Evolutionary conservation across 352 stramenopile species (phyloP), one percentile per base, ranked within the genome.

Genomic region (Globisporangium nagaii): DNA sequence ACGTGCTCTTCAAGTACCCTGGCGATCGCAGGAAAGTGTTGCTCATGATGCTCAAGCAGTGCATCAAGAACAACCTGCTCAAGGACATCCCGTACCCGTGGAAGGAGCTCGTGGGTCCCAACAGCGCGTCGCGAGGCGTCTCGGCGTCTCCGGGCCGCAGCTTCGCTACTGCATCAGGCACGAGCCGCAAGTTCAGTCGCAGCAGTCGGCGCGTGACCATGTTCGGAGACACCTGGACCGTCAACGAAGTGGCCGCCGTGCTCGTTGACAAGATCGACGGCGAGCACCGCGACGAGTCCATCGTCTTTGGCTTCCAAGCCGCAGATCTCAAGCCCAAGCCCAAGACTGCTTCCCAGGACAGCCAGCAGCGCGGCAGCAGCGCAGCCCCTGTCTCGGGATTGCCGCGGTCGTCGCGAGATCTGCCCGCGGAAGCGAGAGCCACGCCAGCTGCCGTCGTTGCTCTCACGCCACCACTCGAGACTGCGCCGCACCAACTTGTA

Each of bases 1-100:
- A 53, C 2, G 37, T 84, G 3, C 46, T 83, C 3, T 42, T 62
- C 10, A 56, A 63, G 8, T 75, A 75, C 46, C 68, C 70, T 0
- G 45, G 61, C 0, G 69, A 82, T 34, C 71, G 60, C n/a, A 51
- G 28, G 6, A 52, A 52, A 25, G 30, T 52, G 45, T 19, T 31
- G 25, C 12, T 45, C 13, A 12, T 25, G 34, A 45, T 45, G 7
- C 15, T 55, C 31, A 42, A 43, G 12, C n/a, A 35, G 15, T 45
- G 31, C 32, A 42, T 55, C 32, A 42, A 45, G 15, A 46, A 24
- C 34, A 55, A 46, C 8, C 4, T 46, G 48, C 48, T 55, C 10
- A 45, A 55, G 24, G 48, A 46, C 22, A 36, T 55, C n/a, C 34
- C 32, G 17, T 55, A 55, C 25, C 32, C 34, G 5, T 55, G 48